These are phyloP conservation scores for Penicillium macrosclerotiorum DNA, from an alignment of 495 filamentous ascomycete species.

Conservation along the genomic window DNA sequence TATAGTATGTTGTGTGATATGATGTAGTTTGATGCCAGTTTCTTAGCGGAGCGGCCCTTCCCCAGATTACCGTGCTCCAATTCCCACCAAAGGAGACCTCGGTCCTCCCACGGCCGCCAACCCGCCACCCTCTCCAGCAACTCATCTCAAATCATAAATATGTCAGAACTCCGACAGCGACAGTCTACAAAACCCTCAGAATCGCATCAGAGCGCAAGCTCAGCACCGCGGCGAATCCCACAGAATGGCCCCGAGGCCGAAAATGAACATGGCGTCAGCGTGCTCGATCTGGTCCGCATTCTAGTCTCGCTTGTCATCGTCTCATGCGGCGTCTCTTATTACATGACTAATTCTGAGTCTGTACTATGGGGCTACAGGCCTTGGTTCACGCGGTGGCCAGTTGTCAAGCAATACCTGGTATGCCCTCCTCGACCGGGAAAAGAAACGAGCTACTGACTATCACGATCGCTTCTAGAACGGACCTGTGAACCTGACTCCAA, in stretches of 20 bases:
- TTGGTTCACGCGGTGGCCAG: constrained; percentile 60
- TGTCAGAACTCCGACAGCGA: constrained; percentile 44
- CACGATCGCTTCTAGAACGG: constrained; percentile 42
- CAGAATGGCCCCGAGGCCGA: constrained; percentile 10
- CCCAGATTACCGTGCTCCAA: not conserved
- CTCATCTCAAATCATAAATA: constrained; percentile 10
- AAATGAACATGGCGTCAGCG: constrained; percentile 41
- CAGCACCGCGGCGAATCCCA: not conserved
- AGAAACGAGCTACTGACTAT: not conserved
- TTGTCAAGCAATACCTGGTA: constrained; percentile 64
- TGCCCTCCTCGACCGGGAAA: not conserved
- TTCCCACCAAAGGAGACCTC: not conserved
- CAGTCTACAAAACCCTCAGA: constrained; percentile 15
- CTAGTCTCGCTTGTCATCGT: constrained; percentile 67
- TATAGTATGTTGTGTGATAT: not conserved
- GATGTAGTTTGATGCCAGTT: too few species aligned
- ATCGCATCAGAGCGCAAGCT: constrained; percentile 8
- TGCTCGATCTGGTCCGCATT: constrained; percentile 74
- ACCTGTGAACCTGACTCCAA: constrained; percentile 63
- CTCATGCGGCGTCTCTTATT: constrained; percentile 71
- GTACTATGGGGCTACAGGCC: constrained; percentile 69
- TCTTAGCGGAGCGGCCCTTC: too few species aligned
- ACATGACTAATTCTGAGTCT: constrained; percentile 68
- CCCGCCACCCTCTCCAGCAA: not conserved
- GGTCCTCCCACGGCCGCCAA: not conserved